Evolutionary conservation across 352 stramenopile genomes (phyloP).

Genomic region (Globisporangium paddicum): DNA sequence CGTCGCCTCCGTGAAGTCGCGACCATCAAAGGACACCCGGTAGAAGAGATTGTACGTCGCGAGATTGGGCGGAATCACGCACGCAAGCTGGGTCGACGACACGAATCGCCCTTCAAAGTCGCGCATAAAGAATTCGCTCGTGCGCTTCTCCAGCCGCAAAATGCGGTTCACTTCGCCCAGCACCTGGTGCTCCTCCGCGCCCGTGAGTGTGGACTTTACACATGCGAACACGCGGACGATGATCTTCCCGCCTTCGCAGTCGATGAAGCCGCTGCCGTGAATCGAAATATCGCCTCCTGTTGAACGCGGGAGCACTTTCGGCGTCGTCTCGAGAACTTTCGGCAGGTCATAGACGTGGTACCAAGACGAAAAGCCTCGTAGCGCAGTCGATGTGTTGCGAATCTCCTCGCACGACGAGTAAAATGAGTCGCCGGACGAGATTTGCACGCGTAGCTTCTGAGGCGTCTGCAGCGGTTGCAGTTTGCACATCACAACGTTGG

Average conservation of each 20-base stretch:
- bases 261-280: constrained; percentile 38
- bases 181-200: constrained; percentile 22
- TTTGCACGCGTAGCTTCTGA: constrained; percentile 44
- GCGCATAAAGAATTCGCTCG: constrained; percentile 32
- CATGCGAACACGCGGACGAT: constrained; percentile 51
- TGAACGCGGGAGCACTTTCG: constrained; percentile 50
- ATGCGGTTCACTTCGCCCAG: constrained; percentile 31
- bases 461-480: constrained; percentile 22
- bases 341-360: constrained; percentile 52
- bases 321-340: constrained; percentile 29
- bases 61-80: constrained; percentile 37
- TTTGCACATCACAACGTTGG: constrained; percentile 33
- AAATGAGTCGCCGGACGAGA: constrained; percentile 58
- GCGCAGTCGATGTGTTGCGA: constrained; percentile 2
- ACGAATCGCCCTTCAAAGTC: constrained; percentile 40
- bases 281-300: constrained; percentile 48
- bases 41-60: constrained; percentile 64
- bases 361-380: constrained; percentile 1
- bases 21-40: constrained; percentile 54
- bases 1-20: constrained; percentile 39
- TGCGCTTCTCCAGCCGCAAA: constrained; percentile 19
- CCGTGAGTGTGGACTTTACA: constrained; percentile 20
- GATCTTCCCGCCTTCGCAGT: constrained; percentile 20
- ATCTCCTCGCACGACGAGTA: constrained; percentile 30
- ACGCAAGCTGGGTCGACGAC: constrained; percentile 31